These are phyloP conservation scores for Cytospora mali DNA, from an alignment of 2,329 filamentous ascomycete genomes.

Conservation along the genomic window DNA sequence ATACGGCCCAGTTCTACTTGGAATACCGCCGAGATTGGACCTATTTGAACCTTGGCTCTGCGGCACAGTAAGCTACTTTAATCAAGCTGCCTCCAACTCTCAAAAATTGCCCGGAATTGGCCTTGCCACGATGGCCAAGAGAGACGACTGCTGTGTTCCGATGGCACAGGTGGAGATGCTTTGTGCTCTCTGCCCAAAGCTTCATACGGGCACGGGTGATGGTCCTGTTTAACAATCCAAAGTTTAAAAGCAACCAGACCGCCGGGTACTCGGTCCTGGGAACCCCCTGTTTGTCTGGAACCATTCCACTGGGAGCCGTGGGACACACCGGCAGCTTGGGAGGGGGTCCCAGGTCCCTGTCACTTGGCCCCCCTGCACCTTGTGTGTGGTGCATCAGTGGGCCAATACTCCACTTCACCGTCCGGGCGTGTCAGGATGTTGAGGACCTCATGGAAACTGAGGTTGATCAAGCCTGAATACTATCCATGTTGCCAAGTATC, in stretches of 20 bases:
- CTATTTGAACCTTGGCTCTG: constrained; percentile 7
- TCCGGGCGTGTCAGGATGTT: not conserved
- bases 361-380: not conserved
- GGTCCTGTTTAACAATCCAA: constrained; percentile 12
- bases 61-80: not conserved
- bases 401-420: constrained; percentile 8
- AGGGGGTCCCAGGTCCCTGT: not conserved
- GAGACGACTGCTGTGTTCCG: constrained; percentile 4
- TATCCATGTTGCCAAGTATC: not conserved
- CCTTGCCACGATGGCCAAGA: constrained; percentile 7
- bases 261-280: constrained; percentile 21
- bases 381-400: not conserved
- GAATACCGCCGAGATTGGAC: constrained; percentile 16
- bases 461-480: not conserved
- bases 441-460: not conserved
- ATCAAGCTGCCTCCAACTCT: not conserved
- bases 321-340: not conserved
- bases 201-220: not conserved
- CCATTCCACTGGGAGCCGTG: constrained; percentile 23
- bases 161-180: not conserved
- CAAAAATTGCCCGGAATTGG: constrained; percentile 9
- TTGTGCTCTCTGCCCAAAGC: not conserved
- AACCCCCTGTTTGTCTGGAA: constrained; percentile 12
- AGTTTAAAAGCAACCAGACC: constrained; percentile 9
- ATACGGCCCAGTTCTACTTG: constrained; percentile 1